A percentile compares a stretch with the other conserved stretches of the same genome.
Evolutionary conservation across 495 filamentous ascomycete genomes (phyloP).

Genomic region (Staphylotrichum longicolle): DNA sequence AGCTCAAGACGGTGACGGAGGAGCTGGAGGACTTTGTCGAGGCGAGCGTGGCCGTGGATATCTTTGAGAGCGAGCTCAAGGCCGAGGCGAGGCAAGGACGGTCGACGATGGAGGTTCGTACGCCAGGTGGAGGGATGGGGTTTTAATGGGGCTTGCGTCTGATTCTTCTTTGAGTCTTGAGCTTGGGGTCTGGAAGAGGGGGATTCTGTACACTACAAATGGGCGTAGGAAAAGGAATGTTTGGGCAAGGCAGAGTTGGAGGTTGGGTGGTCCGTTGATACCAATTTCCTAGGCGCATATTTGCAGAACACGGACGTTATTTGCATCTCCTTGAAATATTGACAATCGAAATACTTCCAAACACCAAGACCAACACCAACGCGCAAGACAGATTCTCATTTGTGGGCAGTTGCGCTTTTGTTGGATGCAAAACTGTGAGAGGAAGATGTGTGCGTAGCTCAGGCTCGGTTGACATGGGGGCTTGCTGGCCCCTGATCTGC

Average conservation of each 20-base stretch:
- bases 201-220: too few species aligned
- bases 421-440: too few species aligned
- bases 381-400: too few species aligned
- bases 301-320: too few species aligned
- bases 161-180: background rate
- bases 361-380: too few species aligned
- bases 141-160: background rate
- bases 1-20: conserved; percentile 92
- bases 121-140: conserved; percentile 9
- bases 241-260: background rate
- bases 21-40: conserved; percentile 95
- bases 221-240: background rate
- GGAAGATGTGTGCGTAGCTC: too few species aligned
- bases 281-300: background rate
- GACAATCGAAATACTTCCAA: background rate
- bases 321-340: too few species aligned
- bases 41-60: conserved; percentile 79
- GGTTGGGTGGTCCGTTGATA: conserved; percentile 2
- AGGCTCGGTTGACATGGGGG: background rate
- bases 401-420: too few species aligned
- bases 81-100: conserved; percentile 44
- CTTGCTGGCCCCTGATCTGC: conserved; percentile 5
- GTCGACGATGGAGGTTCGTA: conserved; percentile 14
- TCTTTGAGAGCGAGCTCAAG: conserved; percentile 56
- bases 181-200: too few species aligned